These are phyloP conservation scores for Diatrype stigma DNA, from an alignment of 2,329 filamentous ascomycete genomes.

Conservation along the genomic window DNA sequence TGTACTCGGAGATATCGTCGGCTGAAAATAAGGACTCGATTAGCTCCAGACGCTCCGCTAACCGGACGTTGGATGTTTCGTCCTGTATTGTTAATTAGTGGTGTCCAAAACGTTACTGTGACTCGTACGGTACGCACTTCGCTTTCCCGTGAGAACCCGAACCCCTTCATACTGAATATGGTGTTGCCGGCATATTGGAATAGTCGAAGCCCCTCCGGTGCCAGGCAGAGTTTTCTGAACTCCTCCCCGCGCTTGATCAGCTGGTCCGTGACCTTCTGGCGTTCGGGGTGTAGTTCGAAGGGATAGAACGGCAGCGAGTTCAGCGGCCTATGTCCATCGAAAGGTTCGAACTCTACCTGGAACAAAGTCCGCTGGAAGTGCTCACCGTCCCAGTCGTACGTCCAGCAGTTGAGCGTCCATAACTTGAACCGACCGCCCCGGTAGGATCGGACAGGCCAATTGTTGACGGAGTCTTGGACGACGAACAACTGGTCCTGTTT, in stretches of 20 bases:
- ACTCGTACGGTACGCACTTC: not conserved
- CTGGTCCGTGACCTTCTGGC: not conserved
- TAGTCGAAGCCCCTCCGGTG: not conserved
- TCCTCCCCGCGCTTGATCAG: conserved; percentile 1
- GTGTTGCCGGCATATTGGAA: not conserved
- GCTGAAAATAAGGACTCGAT: too few species aligned
- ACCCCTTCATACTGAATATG: conserved; percentile 1
- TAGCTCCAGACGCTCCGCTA: too few species aligned
- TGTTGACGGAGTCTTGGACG: too few species aligned
- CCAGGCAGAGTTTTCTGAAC: not conserved
- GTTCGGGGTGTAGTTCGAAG: not conserved
- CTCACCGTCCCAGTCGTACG: conserved; percentile 1
- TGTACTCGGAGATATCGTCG: too few species aligned
- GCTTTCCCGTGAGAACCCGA: not conserved
- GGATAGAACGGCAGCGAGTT: not conserved
- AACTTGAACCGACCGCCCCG: too few species aligned
- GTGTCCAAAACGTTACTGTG: not conserved
- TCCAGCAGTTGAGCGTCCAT: conserved; percentile 1
- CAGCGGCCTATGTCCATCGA: conserved; percentile 1
- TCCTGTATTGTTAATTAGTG: not conserved
- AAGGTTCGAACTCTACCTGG: not conserved
- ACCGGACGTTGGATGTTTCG: too few species aligned
- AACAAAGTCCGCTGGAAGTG: not conserved
- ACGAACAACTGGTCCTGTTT: conserved; percentile 7
- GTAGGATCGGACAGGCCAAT: too few species aligned